A percentile compares a stretch with the other conserved stretches of the same genome.
Evolutionary conservation across 1,284 basidiomycete genomes (phyloP).

Genomic region (Inonotus obliquus): DNA sequence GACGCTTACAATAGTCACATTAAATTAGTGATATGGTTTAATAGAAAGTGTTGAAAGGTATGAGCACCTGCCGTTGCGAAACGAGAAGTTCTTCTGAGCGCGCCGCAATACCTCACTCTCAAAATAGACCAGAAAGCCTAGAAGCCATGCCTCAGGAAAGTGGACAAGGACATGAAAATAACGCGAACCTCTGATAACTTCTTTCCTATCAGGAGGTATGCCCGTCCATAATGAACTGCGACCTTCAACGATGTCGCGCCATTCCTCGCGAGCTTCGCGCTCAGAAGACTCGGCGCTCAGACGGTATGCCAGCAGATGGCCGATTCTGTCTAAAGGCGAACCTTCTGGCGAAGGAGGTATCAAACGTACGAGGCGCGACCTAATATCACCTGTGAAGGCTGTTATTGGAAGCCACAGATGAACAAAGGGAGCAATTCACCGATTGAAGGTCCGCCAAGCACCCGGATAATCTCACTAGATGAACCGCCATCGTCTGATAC

Average conservation of each 20-base stretch:
- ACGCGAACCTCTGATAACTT: conserved; percentile 74
- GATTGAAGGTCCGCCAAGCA: conserved; percentile 78
- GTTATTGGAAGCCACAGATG: not conserved
- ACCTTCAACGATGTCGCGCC: conserved; percentile 93
- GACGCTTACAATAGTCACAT: conserved; percentile 43
- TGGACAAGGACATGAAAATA: not conserved
- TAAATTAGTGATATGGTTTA: not conserved
- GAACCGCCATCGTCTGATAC: conserved; percentile 87
- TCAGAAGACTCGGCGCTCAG: conserved; percentile 67
- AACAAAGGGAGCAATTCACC: conserved; percentile 37
- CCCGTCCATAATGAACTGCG: conserved; percentile 80
- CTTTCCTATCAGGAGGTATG: conserved; percentile 89
- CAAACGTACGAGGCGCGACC: conserved; percentile 75
- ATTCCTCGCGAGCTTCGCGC: conserved; percentile 79
- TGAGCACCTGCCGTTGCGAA: conserved; percentile 73
- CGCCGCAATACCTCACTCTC: conserved; percentile 82
- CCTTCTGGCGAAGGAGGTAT: conserved; percentile 60
- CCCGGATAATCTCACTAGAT: conserved; percentile 80
- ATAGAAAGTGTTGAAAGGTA: conserved; percentile 3
- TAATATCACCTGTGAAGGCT: conserved; percentile 60
- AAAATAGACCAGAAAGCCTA: conserved; percentile 88
- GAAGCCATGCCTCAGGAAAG: not conserved
- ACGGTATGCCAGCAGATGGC: conserved; percentile 75
- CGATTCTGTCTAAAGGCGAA: conserved; percentile 67
- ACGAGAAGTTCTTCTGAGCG: conserved; percentile 90